A percentile compares a stretch with the other conserved stretches of the same genome.
These are phyloP conservation scores for Nannochloris sp. DNA, from an alignment of 139 green algal genomes.

Conservation along the genomic window DNA sequence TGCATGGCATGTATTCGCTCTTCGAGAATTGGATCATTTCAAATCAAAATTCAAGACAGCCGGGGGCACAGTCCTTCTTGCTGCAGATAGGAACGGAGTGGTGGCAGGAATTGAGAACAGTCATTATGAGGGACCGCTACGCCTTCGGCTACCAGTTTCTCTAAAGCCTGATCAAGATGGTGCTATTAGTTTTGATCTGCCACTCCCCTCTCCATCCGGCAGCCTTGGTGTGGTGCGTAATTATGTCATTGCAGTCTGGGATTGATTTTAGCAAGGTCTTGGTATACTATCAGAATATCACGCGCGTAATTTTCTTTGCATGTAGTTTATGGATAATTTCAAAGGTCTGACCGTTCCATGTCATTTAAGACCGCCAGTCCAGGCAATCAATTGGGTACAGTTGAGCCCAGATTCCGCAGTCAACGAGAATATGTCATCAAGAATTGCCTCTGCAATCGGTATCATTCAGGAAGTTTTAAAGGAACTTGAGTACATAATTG, in stretches of 20 bases:
- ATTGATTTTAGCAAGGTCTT: neutral
- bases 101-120: slow-evolving; percentile 39
- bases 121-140: slow-evolving; percentile 59
- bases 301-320: neutral
- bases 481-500: slow-evolving; percentile 15
- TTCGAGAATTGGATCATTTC: slow-evolving; percentile 41
- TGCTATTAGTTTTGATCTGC: slow-evolving; percentile 41
- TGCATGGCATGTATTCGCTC: slow-evolving; percentile 47
- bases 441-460: slow-evolving; percentile 10
- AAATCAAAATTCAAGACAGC: slow-evolving; percentile 53
- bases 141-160: slow-evolving; percentile 30
- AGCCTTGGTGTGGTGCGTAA: slow-evolving; percentile 14
- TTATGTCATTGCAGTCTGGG: too few species aligned
- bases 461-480: slow-evolving; percentile 21
- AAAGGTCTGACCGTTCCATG: slow-evolving; percentile 41
- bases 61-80: slow-evolving; percentile 38
- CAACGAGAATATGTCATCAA: slow-evolving; percentile 19
- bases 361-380: slow-evolving; percentile 36
- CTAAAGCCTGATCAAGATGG: slow-evolving; percentile 42
- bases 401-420: slow-evolving; percentile 33
- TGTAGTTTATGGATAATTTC: slow-evolving; percentile 43
- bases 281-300: slow-evolving; percentile 26
- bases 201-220: slow-evolving; percentile 37
- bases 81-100: slow-evolving; percentile 40
- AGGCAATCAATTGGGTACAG: slow-evolving; percentile 26